Percentiles rank a stretch among this genome's conserved stretches.
Conservation (phyloP, 345 rosid species). For the Abelmoschus esculentus region DNA sequence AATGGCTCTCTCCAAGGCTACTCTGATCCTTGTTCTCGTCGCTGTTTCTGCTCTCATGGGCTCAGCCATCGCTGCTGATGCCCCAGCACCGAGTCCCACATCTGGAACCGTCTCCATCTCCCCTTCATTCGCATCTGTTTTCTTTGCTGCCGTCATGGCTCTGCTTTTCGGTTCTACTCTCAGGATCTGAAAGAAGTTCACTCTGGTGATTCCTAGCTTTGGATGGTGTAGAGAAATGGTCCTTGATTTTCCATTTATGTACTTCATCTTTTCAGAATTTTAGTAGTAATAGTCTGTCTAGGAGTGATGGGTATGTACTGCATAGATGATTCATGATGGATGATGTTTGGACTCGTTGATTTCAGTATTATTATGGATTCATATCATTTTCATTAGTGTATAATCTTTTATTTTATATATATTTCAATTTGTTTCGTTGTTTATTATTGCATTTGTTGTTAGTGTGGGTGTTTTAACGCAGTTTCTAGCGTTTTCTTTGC, state of each 20-base stretch:
- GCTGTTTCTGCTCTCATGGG: constrained; percentile 11
- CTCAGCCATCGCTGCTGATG: constrained; percentile 4
- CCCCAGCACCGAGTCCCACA: constrained; percentile 13
- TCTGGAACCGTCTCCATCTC: not conserved
- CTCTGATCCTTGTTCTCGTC: not conserved
- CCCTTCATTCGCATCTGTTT: constrained; percentile 2
- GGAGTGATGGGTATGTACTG: not conserved
- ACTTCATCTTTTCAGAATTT: not conserved
- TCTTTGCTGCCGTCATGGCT: not conserved
- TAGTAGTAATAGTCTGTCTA: not conserved
- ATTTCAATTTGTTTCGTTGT: not conserved
- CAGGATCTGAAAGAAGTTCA: not conserved
- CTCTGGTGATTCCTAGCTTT: not conserved
- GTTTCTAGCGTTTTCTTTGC: constrained; percentile 1
- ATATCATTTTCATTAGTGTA: constrained; percentile 2
- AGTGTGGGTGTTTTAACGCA: not conserved
- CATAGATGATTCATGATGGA: not conserved
- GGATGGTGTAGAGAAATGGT: not conserved
- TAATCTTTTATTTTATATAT: not conserved
- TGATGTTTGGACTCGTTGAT: not conserved
- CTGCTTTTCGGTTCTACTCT: constrained; percentile 7
- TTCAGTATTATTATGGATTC: constrained; percentile 1
- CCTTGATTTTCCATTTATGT: not conserved
- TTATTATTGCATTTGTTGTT: not conserved
- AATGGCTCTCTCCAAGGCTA: constrained; percentile 5